phyloP scores from a whole-genome alignment of 768 basidiomycete genomes.

The Lepiota venenata region DNA sequence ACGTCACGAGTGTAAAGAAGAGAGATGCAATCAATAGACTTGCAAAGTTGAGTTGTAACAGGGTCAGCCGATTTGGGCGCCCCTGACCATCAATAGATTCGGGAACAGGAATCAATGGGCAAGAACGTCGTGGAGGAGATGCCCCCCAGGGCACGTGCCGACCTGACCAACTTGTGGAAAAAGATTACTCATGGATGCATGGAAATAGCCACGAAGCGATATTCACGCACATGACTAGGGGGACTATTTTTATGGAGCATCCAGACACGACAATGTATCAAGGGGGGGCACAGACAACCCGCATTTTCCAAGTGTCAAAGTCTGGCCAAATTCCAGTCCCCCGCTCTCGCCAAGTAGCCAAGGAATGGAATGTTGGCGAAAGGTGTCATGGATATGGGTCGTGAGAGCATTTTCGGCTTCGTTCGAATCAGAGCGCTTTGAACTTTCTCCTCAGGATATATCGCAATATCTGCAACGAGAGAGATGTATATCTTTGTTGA shows the following conservation, averaged over 20 bases:
- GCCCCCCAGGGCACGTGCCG: background rate
- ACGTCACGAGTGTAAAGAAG: slow-evolving; percentile 1
- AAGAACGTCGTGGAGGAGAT: background rate
- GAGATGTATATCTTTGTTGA: background rate
- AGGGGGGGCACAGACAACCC: too few relatives aligned
- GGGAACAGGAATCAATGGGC: slow-evolving; percentile 3
- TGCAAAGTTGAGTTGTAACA: background rate
- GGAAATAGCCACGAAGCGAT: too few relatives aligned
- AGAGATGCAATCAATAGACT: slow-evolving; percentile 11
- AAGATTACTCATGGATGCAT: too few relatives aligned
- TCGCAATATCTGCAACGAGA: background rate
- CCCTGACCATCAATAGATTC: slow-evolving; percentile 10
- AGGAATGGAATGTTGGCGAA: too few relatives aligned
- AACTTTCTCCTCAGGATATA: background rate
- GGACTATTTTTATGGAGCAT: too few relatives aligned
- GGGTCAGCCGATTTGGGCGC: slow-evolving; percentile 2
- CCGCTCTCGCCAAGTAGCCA: too few relatives aligned
- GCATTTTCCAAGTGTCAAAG: too few relatives aligned
- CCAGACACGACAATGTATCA: too few relatives aligned
- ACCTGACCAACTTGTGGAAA: background rate
- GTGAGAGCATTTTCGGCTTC: background rate
- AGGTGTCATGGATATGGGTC: background rate
- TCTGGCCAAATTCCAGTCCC: too few relatives aligned
- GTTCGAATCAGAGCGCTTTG: background rate
- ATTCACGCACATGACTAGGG: too few relatives aligned